Base-by-base conservation (phyloP, 2,329 filamentous ascomycete species). In the Pestalotiopsis sp. region DNA sequence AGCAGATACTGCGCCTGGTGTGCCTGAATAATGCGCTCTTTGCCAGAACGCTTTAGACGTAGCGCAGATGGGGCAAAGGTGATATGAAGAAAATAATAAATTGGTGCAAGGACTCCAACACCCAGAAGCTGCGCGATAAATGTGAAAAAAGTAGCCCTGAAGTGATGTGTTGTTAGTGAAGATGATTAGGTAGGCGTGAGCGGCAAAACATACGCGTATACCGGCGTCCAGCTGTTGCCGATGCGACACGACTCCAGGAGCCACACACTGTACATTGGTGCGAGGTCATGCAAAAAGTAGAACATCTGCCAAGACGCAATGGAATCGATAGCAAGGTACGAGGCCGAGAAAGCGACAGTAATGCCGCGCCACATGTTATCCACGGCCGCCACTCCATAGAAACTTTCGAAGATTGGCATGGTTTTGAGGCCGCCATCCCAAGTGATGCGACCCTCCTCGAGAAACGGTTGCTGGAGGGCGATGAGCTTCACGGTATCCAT, bases 241-340 rank as follows among this genome's bases (percentile, higher is more conserved):
- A 45, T 20, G 11, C 73, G 72, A 39, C 58, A 69, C 1, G 72
- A 72, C 59, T 76, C 74, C 45, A 76, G 20, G 23, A 74, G 56
- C 73, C 73, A 75, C 49, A 76, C 56, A 6, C 70, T 68, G 63
- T 73, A 75, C 3, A 76, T 56, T 3, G 72, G 73, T 4, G 72
- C 73, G 0, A 77, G 65, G 61, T 77, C 73, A 2, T 67, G 69
- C 2, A 77, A 62, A 25, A 76, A 75, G 4, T 69, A 69, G 49
- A 74, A 69, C 45, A 72, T 66, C 69, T 76, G 74, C 73, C 73
- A 76, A 69, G 69, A 73, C 65, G 66, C 57, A 17, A 75, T 20
- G 31, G 6, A 7, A 52, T 76, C 74, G 36, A 68, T 71, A 11
- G 69, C 71, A 23, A 75, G 59, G 1, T 69, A 70, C 2, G 72